phyloP scores from a whole-genome alignment of 176 grass and related monocot genomes.

The Pontederia crassipes region DNA sequence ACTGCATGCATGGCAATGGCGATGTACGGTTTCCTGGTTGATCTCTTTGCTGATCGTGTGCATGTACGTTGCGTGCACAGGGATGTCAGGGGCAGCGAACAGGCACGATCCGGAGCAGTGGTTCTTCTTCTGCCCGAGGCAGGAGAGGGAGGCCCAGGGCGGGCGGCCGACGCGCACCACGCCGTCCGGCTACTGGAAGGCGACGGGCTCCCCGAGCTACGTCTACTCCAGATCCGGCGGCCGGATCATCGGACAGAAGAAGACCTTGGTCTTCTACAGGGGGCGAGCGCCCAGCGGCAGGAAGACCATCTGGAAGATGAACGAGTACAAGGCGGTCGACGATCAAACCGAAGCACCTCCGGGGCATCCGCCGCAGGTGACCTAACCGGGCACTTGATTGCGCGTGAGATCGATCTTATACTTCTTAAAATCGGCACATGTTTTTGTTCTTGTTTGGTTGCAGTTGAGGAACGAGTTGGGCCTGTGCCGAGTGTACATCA shows the following conservation, averaged over 20 bases:
- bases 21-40: too few relatives aligned
- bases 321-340: conserved; percentile 53
- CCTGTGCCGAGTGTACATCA: conserved; percentile 57
- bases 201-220: conserved; percentile 42
- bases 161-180: conserved; percentile 42
- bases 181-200: conserved; percentile 69
- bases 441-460: not conserved
- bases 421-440: not conserved
- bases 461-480: conserved; percentile 60
- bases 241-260: conserved; percentile 41
- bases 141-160: conserved; percentile 33
- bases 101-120: conserved; percentile 44
- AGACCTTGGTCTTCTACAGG: conserved; percentile 77
- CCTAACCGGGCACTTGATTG: too few relatives aligned
- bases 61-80: not conserved
- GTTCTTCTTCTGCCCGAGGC: conserved; percentile 70
- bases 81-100: conserved; percentile 35
- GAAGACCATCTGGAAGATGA: conserved; percentile 82
- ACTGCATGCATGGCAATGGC: too few relatives aligned
- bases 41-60: not conserved
- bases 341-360: not conserved
- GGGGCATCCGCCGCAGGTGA: not conserved
- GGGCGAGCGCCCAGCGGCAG: conserved; percentile 39
- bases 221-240: conserved; percentile 20
- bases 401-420: not conserved